phyloP scores from a whole-genome alignment of 805 yeast genomes.

The Starmerella apis region DNA sequence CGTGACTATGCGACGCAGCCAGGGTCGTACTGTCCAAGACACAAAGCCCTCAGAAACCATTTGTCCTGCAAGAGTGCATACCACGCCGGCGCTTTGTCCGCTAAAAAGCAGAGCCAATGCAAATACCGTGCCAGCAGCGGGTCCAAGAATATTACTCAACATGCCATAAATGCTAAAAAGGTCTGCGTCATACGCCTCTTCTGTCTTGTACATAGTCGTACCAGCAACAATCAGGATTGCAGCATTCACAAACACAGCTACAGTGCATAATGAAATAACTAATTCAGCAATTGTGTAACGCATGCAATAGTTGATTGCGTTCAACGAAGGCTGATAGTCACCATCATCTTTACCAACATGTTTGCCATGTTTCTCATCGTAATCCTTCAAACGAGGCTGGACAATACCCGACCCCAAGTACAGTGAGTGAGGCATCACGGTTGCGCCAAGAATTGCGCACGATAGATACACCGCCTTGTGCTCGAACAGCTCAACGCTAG shows the following conservation, averaged over 20 bases:
- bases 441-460: slow-evolving; percentile 82
- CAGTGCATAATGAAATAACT: slow-evolving; percentile 68
- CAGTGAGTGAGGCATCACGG: slow-evolving; percentile 88
- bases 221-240: slow-evolving; percentile 89
- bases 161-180: slow-evolving; percentile 68
- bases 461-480: slow-evolving; percentile 63
- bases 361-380: slow-evolving; percentile 47
- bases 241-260: slow-evolving; percentile 85
- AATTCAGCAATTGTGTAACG: slow-evolving; percentile 73
- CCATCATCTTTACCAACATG: slow-evolving; percentile 14
- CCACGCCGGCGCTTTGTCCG: slow-evolving; percentile 94
- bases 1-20: slow-evolving; percentile 66
- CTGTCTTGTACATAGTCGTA: slow-evolving; percentile 58
- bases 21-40: slow-evolving; percentile 70
- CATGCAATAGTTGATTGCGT: slow-evolving; percentile 72
- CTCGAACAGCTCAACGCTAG: slow-evolving; percentile 48
- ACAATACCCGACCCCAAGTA: slow-evolving; percentile 80
- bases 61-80: slow-evolving; percentile 87
- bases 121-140: slow-evolving; percentile 79
- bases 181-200: slow-evolving; percentile 67
- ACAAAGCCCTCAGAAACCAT: slow-evolving; percentile 87
- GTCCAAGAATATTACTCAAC: slow-evolving; percentile 58
- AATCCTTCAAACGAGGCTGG: slow-evolving; percentile 71
- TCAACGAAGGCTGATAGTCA: slow-evolving; percentile 58
- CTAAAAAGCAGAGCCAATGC: slow-evolving; percentile 80